phyloP scores from a whole-genome alignment of 2,329 filamentous ascomycete genomes.

The Dactylellina leptospora region DNA sequence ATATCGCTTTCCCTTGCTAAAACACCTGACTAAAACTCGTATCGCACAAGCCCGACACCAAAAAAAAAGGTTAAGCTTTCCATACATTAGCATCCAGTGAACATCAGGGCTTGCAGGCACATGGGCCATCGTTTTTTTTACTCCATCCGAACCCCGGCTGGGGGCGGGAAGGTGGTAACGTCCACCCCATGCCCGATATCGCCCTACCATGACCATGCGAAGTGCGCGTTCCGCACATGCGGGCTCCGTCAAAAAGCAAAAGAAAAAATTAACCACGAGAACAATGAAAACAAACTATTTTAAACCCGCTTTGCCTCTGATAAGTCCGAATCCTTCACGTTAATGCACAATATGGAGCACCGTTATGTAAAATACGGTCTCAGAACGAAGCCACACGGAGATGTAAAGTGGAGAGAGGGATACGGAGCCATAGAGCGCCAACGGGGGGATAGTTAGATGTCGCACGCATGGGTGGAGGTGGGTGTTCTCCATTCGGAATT shows the following conservation, averaged over 20 bases:
- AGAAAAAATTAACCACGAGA: slow-evolving; percentile 2
- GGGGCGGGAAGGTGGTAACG: slow-evolving; percentile 11
- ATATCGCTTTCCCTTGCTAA: background rate
- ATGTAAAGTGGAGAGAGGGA: slow-evolving; percentile 7
- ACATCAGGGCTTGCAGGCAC: slow-evolving; percentile 18
- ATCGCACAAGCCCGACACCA: slow-evolving; percentile 41
- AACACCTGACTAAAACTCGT: background rate
- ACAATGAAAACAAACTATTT: background rate
- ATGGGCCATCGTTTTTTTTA: slow-evolving; percentile 17
- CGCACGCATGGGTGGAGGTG: slow-evolving; percentile 7
- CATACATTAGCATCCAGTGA: slow-evolving; percentile 17
- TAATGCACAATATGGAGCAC: slow-evolving; percentile 13
- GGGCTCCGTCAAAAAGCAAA: too few species aligned
- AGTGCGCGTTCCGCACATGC: too few species aligned
- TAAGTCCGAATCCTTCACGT: slow-evolving; percentile 22
- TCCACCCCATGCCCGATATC: slow-evolving; percentile 39
- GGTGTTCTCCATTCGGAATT: slow-evolving; percentile 38
- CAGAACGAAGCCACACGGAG: slow-evolving; percentile 31
- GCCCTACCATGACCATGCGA: too few species aligned
- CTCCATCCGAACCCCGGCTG: slow-evolving; percentile 7
- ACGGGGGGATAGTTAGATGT: background rate
- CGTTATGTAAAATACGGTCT: slow-evolving; percentile 35
- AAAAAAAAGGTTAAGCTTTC: slow-evolving; percentile 16
- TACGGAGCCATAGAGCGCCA: background rate
- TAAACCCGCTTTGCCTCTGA: slow-evolving; percentile 18